Conservation (phyloP, 2,329 filamentous ascomycete genomes). For the Penicillium sp. region DNA sequence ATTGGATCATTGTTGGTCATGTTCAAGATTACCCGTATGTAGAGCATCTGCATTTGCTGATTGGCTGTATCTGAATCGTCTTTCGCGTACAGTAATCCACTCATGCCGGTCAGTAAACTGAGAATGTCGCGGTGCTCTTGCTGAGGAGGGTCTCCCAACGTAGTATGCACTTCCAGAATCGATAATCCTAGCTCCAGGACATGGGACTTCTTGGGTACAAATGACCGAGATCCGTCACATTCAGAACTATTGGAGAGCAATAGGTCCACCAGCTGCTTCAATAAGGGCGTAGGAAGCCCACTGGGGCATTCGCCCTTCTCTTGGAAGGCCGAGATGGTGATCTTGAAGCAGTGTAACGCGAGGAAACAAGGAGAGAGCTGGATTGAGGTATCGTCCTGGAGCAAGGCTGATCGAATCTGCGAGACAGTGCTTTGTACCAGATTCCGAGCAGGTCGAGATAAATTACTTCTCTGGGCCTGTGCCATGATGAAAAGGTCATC, state of each 20-base stretch:
- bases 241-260: conserved; percentile 19
- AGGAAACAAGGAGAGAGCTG: conserved; percentile 34
- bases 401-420: conserved; percentile 25
- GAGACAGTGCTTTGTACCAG: conserved; percentile 28
- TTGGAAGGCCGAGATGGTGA: conserved; percentile 32
- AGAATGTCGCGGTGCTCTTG: conserved; percentile 29
- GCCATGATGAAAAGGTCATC: conserved; percentile 29
- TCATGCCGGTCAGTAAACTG: conserved; percentile 30
- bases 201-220: conserved; percentile 19
- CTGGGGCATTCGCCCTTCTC: conserved; percentile 30
- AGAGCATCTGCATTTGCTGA: conserved; percentile 34
- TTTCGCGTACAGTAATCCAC: conserved; percentile 40
- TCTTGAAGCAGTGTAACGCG: conserved; percentile 34
- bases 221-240: neutral
- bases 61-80: conserved; percentile 14
- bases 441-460: conserved; percentile 33
- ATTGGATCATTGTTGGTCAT: conserved; percentile 75
- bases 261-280: conserved; percentile 32
- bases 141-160: conserved; percentile 26
- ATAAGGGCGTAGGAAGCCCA: conserved; percentile 26
- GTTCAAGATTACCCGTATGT: conserved; percentile 75
- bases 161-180: conserved; percentile 40
- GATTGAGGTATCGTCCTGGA: conserved; percentile 16
- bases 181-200: conserved; percentile 32
- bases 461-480: conserved; percentile 19